Evolutionary conservation across 306 rosid genomes (phyloP).

Genomic region (Trifolium repens): DNA sequence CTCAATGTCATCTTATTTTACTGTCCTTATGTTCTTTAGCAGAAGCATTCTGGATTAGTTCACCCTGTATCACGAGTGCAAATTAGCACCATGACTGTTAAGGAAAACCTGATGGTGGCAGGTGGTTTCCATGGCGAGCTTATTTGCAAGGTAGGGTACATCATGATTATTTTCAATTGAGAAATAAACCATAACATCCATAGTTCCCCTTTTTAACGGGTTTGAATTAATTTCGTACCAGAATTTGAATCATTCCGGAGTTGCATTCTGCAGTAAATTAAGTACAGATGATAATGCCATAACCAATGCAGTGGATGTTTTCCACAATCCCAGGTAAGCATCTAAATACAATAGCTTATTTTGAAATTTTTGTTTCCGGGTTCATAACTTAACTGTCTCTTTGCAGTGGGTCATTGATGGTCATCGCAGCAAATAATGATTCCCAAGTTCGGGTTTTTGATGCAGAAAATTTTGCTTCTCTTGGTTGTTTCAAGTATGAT

Average conservation of each 20-base stretch:
- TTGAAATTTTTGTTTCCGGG: constrained; percentile 1
- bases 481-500: constrained; percentile 67
- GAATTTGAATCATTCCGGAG: constrained; percentile 73
- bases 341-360: constrained; percentile 4
- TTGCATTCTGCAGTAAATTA: constrained; percentile 80
- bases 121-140: constrained; percentile 98
- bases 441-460: constrained; percentile 79
- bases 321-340: constrained; percentile 59
- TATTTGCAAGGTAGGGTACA: constrained; percentile 77
- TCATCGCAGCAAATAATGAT: constrained; percentile 86
- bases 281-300: constrained; percentile 81
- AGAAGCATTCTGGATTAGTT: constrained; percentile 64
- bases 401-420: constrained; percentile 74
- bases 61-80: constrained; percentile 83
- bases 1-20: constrained; percentile 32
- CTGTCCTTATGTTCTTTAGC: constrained; percentile 26
- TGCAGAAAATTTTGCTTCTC: constrained; percentile 62
- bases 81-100: constrained; percentile 93
- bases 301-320: constrained; percentile 89
- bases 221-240: constrained; percentile 43
- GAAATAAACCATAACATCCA: neutral
- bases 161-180: constrained; percentile 27
- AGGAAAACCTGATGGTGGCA: constrained; percentile 77
- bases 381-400: constrained; percentile 32
- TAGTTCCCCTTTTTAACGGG: constrained; percentile 14